Conservation (phyloP, 257 asterid genomes). For the Solanum virginianum region DNA sequence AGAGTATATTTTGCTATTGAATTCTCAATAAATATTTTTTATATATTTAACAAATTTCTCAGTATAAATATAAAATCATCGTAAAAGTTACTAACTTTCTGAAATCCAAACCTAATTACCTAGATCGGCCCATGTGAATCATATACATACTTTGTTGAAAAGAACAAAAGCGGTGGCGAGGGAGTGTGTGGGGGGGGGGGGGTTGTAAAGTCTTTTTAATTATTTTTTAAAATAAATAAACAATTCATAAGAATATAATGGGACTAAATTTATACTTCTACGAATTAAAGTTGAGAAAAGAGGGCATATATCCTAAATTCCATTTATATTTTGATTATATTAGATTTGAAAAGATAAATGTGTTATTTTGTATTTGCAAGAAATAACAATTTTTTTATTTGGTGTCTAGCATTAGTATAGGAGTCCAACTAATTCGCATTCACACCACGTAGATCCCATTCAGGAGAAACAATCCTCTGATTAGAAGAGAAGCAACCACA, state of each 20-base stretch:
- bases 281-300: background rate
- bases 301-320: background rate
- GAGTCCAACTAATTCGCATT: no score
- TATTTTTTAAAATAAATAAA: background rate
- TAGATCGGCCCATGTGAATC: background rate
- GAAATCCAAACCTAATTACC: background rate
- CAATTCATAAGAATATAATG: background rate
- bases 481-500: no score
- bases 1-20: background rate
- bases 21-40: background rate
- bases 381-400: no score
- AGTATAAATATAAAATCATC: background rate
- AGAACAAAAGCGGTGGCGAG: no score
- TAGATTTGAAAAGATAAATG: background rate
- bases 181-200: no score
- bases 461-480: no score
- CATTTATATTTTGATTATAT: background rate
- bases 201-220: background rate
- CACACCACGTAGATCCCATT: no score
- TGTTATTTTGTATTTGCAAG: no score
- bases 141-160: background rate
- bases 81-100: background rate
- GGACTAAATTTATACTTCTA: background rate
- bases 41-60: no score
- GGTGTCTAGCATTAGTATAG: no score